Evolutionary conservation across 768 basidiomycete species (phyloP), one percentile per base, ranked within the genome.

Genomic region (Lenzites betulinus): DNA sequence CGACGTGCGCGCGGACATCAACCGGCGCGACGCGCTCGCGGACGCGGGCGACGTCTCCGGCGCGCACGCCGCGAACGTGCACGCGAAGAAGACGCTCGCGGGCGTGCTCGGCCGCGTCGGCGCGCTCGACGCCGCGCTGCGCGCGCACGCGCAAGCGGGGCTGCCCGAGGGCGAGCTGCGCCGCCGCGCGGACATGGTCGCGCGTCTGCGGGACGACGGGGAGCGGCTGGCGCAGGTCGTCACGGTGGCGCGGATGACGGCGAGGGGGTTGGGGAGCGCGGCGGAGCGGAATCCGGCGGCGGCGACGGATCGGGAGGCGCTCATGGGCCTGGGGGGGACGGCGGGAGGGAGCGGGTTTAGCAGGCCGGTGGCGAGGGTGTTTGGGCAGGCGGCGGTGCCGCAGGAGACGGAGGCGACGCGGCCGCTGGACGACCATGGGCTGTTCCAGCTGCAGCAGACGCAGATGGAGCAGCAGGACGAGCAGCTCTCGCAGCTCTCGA

Each of bases 121-220:
- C 5, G 79, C 72, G 2, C 79, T 98, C 15, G 90, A 86, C 20
- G 79, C 80, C 65, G 93, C 87, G 11, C 75, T 95, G 67, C 78
- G 83, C 66, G 81, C 77, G 41, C 79, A 92, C 38, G 89, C 79
- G 8, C 73, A 84, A 72, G 77, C 78, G 42, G 93, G 91, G 38
- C 83, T 98, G 82, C 88, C 85, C 64, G 87, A 93, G 72, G 96
- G 96, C n/a, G 96, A 98, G 79, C 78, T 93, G 67, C 88, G 90
- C 75, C 78, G 96, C 57, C 80, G 96, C 63, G 88, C 88, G 61
- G 95, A 95, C 68, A 88, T 97, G 87, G 86, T 95, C 51, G 90
- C 88, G 55, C 81, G 89, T 59, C 77, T 98, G 66, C 89, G 90
- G 74, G 93, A 95, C 70, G 95, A 98, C 71, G 89, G 92, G 77